Percentiles rank a stretch among this genome's conserved stretches.
These are phyloP conservation scores for Trichothecium sympodiale DNA, from an alignment of 2,329 filamentous ascomycete species.

Conservation along the genomic window DNA sequence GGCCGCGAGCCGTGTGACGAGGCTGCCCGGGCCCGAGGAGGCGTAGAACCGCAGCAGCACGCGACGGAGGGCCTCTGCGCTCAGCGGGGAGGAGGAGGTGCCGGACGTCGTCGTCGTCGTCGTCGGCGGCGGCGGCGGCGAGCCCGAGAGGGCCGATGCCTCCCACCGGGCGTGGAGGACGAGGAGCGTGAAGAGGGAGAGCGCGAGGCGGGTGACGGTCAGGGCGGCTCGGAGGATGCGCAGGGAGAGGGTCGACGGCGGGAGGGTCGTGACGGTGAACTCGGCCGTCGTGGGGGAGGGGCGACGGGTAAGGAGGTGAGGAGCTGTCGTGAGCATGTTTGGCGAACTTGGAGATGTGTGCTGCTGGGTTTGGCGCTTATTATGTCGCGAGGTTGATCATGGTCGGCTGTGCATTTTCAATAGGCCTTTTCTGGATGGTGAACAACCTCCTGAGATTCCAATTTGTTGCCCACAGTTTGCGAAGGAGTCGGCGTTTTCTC, in stretches of 20 bases:
- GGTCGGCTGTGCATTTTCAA: background rate
- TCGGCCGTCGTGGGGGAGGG: slow-evolving; percentile 84
- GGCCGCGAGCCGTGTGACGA: slow-evolving; percentile 19
- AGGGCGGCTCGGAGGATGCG: slow-evolving; percentile 33
- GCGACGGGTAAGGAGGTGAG: slow-evolving; percentile 50
- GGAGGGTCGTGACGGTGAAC: slow-evolving; percentile 80
- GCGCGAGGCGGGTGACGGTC: slow-evolving; percentile 30
- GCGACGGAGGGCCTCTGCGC: slow-evolving; percentile 14
- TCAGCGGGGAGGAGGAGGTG: slow-evolving; percentile 6
- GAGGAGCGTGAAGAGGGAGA: slow-evolving; percentile 30
- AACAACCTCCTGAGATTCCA: too few species aligned
- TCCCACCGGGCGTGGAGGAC: slow-evolving; percentile 39
- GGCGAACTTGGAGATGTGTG: too few species aligned
- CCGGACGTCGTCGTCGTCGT: background rate
- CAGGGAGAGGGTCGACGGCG: slow-evolving; percentile 36
- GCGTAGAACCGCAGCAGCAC: slow-evolving; percentile 13
- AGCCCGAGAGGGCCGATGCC: slow-evolving; percentile 16
- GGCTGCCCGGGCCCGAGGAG: slow-evolving; percentile 19
- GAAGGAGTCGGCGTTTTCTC: too few species aligned
- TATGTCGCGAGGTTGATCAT: too few species aligned
- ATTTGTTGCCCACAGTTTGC: too few species aligned
- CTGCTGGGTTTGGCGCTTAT: too few species aligned
- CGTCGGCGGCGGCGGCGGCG: slow-evolving; percentile 7
- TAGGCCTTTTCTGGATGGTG: too few species aligned
- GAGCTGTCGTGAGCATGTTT: slow-evolving; percentile 49